phyloP scores from a whole-genome alignment of 1,284 basidiomycete species.

The Boletus semigastroideus region DNA sequence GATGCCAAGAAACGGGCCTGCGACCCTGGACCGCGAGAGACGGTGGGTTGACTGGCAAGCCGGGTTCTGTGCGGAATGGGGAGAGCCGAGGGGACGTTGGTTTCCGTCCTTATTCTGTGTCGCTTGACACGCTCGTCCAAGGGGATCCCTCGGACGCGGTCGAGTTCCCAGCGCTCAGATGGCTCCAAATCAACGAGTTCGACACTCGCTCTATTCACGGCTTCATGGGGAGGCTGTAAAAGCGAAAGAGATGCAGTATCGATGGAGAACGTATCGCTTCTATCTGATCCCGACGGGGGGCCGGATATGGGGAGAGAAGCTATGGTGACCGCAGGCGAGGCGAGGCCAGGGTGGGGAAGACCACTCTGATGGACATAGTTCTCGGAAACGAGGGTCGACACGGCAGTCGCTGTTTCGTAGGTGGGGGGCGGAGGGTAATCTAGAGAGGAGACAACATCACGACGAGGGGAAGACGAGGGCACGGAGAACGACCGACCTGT shows the following conservation, averaged over 20 bases:
- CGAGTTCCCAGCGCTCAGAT: conserved; percentile 33
- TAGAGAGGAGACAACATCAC: conserved; percentile 2
- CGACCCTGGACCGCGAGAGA: conserved; percentile 27
- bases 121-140: conserved; percentile 32
- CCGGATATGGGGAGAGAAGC: conserved; percentile 25
- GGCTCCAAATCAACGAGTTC: conserved; percentile 34
- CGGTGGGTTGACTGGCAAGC: conserved; percentile 34
- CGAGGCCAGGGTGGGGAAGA: conserved; percentile 22
- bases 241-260: conserved; percentile 14
- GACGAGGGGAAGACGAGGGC: conserved; percentile 1
- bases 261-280: conserved; percentile 28
- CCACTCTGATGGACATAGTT: conserved; percentile 30
- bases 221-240: conserved; percentile 14
- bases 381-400: conserved; percentile 32
- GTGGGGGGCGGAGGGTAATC: conserved; percentile 35
- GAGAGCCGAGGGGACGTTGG: not conserved
- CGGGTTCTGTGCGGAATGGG: conserved; percentile 23
- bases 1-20: conserved; percentile 34
- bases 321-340: conserved; percentile 28
- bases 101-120: conserved; percentile 20
- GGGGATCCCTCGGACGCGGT: conserved; percentile 30
- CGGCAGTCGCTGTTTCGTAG: conserved; percentile 32
- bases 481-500: conserved; percentile 21
- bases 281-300: conserved; percentile 18
- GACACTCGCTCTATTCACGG: conserved; percentile 29